phyloP scores from a whole-genome alignment of 108 stramenopile species.

The Fragilaria crotonensis region DNA sequence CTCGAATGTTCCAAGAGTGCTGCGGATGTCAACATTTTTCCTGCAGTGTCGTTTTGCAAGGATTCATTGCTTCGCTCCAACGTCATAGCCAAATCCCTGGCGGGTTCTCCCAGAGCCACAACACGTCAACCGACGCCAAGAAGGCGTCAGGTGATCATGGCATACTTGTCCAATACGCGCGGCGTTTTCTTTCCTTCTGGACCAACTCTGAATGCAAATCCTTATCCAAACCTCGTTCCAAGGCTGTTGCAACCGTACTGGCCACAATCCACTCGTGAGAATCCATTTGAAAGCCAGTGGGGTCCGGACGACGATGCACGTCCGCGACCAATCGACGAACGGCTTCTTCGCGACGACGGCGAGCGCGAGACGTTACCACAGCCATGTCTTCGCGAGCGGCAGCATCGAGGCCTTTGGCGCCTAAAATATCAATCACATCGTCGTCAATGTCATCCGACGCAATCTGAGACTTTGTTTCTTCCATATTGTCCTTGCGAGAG shows the following conservation, averaged over 20 bases:
- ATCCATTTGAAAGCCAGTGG: constrained; percentile 22
- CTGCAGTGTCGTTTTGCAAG: constrained; percentile 65
- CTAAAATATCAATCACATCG: neutral
- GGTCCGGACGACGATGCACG: constrained; percentile 48
- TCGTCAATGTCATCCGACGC: neutral
- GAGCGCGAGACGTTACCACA: constrained; percentile 30
- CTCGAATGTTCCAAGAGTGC: constrained; percentile 51
- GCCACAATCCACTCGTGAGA: constrained; percentile 69
- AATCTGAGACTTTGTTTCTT: neutral
- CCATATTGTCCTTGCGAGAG: too few relatives aligned
- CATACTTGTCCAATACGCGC: constrained; percentile 69
- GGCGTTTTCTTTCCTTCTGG: constrained; percentile 65
- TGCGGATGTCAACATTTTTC: constrained; percentile 57
- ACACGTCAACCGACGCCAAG: constrained; percentile 70
- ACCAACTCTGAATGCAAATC: constrained; percentile 74
- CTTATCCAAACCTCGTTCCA: constrained; percentile 79
- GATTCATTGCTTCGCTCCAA: constrained; percentile 58
- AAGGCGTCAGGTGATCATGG: constrained; percentile 86
- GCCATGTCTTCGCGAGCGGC: neutral
- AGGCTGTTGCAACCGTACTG: constrained; percentile 61
- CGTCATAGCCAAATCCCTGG: constrained; percentile 57
- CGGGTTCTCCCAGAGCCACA: constrained; percentile 70
- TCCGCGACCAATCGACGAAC: constrained; percentile 77
- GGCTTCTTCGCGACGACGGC: constrained; percentile 76
- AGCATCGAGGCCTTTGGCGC: neutral